A percentile compares a stretch with the other conserved stretches of the same genome.
These are phyloP conservation scores for Backusella tarrabulga DNA, from an alignment of 192 early-diverging fungal genomes.

Conservation along the genomic window DNA sequence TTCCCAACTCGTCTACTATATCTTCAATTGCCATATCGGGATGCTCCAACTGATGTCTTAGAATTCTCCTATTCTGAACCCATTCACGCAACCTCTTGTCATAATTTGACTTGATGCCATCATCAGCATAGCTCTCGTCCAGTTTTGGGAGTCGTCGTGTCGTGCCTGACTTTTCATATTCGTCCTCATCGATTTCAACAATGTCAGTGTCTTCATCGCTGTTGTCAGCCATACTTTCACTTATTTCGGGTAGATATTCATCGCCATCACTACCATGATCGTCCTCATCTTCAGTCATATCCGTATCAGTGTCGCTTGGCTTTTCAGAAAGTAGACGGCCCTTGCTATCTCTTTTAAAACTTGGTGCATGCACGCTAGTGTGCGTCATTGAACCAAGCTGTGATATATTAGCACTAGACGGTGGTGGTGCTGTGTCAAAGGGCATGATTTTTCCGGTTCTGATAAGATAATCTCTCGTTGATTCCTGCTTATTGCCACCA, in stretches of 20 bases:
- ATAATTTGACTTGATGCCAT: slow-evolving; percentile 60
- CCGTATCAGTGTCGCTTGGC: background rate
- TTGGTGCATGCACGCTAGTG: background rate
- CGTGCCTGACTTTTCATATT: slow-evolving; percentile 2
- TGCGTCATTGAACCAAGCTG: background rate
- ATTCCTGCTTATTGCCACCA: slow-evolving; percentile 39
- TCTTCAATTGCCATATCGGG: background rate
- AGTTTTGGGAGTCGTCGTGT: slow-evolving; percentile 1
- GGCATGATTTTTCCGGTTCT: slow-evolving; percentile 68
- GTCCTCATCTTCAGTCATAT: background rate
- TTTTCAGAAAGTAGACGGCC: background rate
- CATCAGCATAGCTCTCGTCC: slow-evolving; percentile 49
- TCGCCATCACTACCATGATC: slow-evolving; percentile 4
- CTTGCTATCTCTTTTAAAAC: background rate
- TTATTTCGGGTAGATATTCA: slow-evolving; percentile 29
- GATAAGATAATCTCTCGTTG: slow-evolving; percentile 65
- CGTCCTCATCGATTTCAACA: slow-evolving; percentile 19
- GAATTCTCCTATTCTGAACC: slow-evolving; percentile 40
- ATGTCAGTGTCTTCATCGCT: slow-evolving; percentile 18
- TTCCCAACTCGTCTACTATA: background rate
- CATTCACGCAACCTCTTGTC: slow-evolving; percentile 48
- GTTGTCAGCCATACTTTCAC: background rate
- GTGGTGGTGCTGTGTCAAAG: slow-evolving; percentile 27
- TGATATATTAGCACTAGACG: slow-evolving; percentile 21
- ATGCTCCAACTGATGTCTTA: slow-evolving; percentile 18